Percentiles rank a stretch among this genome's conserved stretches.
phyloP scores from a whole-genome alignment of 2,329 filamentous ascomycete species.

The Fusarium verticillioides region DNA sequence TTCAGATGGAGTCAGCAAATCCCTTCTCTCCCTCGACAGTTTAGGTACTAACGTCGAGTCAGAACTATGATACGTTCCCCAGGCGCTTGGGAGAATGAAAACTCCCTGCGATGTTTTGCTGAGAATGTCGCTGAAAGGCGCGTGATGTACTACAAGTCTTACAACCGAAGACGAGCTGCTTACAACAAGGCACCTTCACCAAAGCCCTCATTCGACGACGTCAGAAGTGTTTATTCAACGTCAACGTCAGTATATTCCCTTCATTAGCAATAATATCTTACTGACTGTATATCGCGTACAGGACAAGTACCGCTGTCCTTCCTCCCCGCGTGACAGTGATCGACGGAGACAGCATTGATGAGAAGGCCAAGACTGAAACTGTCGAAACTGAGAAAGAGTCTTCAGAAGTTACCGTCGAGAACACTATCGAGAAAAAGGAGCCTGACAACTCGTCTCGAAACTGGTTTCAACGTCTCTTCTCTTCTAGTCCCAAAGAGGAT shows the following conservation, averaged over 20 bases:
- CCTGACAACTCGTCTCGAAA: accelerated
- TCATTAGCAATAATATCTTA: accelerated
- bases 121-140: neutral
- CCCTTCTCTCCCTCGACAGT: accelerated
- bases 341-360: neutral
- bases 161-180: neutral
- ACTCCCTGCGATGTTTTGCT: neutral
- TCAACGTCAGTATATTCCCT: neutral
- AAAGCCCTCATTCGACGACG: neutral
- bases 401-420: too few relatives aligned
- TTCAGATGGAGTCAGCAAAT: neutral
- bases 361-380: neutral
- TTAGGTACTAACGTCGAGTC: accelerated
- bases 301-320: neutral
- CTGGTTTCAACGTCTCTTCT: constrained; percentile 1
- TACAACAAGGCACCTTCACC: neutral
- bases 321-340: too few relatives aligned
- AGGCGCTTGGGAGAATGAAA: neutral
- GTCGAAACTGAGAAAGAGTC: neutral
- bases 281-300: neutral
- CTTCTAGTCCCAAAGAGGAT: neutral
- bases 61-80: neutral
- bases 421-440: too few relatives aligned
- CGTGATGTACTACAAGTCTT: neutral
- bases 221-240: neutral